These are phyloP conservation scores for Luffa acutangula DNA, from an alignment of 306 rosid species.

Conservation along the genomic window DNA sequence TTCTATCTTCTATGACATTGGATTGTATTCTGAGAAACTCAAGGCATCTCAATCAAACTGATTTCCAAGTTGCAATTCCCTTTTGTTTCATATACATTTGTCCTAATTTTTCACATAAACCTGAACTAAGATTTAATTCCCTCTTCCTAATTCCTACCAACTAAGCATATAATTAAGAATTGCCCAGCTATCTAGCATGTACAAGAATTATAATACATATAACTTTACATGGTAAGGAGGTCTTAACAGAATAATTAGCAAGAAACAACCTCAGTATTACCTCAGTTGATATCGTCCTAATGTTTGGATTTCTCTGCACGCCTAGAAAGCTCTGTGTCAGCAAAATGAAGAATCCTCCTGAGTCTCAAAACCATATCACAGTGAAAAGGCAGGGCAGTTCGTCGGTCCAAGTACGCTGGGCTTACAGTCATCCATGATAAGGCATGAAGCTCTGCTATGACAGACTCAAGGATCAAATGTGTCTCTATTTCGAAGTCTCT, in stretches of 20 bases:
- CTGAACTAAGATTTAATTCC: constrained; percentile 7
- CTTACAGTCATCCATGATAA: constrained; percentile 95
- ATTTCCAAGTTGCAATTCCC: background rate
- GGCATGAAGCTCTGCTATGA: constrained; percentile 95
- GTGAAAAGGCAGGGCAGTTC: constrained; percentile 84
- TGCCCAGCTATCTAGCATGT: constrained; percentile 5
- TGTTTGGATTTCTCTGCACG: constrained; percentile 53
- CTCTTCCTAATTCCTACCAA: constrained; percentile 4
- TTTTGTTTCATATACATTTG: constrained; percentile 9
- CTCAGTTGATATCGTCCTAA: constrained; percentile 10
- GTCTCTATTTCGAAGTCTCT: constrained; percentile 67
- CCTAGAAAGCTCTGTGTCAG: constrained; percentile 76
- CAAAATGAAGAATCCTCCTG: constrained; percentile 88
- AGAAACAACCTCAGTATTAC: constrained; percentile 13
- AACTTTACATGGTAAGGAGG: constrained; percentile 10
- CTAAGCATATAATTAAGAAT: constrained; percentile 7
- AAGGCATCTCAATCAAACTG: constrained; percentile 1
- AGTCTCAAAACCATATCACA: constrained; percentile 98
- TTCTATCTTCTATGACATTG: background rate
- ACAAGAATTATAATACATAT: constrained; percentile 10
- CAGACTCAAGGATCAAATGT: constrained; percentile 73
- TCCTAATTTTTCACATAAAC: constrained; percentile 2
- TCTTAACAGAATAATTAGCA: background rate
- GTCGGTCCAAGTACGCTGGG: constrained; percentile 82
- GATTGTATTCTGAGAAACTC: constrained; percentile 5